Evolutionary conservation across 192 early-diverging fungal genomes (phyloP), one percentile per base, ranked within the genome.

Genomic region (Umbelopsis isabellina): DNA sequence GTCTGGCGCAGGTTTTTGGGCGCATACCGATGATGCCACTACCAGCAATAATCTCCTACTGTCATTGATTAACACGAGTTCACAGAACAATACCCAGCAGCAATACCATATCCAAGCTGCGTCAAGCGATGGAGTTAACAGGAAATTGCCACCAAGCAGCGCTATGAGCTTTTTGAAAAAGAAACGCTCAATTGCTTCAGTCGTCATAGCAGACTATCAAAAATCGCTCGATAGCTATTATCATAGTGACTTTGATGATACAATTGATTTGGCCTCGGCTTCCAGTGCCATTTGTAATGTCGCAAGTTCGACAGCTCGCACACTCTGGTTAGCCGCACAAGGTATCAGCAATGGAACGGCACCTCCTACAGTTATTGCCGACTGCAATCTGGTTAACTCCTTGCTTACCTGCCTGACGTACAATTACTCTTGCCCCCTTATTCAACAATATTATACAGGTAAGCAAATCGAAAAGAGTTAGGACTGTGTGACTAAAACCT

Each of bases 161-260:
- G 81, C 87, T 4, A 90, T 90, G 88, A 75, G 88, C 8, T 94
- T 94, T 72, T 69, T 94, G 67, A 72, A 81, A 49, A 79, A 87
- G 55, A 84, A 84, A 21, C 71, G 80, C 35, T 78, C 64, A 16
- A 90, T 95, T 21, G 86, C 90, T 1, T 82, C 90, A 0, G 84
- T 90, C 4, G 86, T 92, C 4, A 22, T 93, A 8, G 79, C 85
- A 5, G 89, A 88, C 47, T 94, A 82, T 72, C 80, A 84, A 65
- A 77, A 65, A 11, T 68, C 82, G 30, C 86, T 89, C 72, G 86
- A 18, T 52, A 89, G 86, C 49, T 91, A 79, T 71, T 90, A 87
- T 75, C 83, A 87, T 70, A 82, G 80, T 21, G 88, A 89, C 37
- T 86, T 85, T 45, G 91, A 92, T 71, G 89, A 92, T 69, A 73